Evolutionary conservation across 257 asterid genomes (phyloP), one percentile per base, ranked within the genome.

Genomic region (Solanum ossicruentum): DNA sequence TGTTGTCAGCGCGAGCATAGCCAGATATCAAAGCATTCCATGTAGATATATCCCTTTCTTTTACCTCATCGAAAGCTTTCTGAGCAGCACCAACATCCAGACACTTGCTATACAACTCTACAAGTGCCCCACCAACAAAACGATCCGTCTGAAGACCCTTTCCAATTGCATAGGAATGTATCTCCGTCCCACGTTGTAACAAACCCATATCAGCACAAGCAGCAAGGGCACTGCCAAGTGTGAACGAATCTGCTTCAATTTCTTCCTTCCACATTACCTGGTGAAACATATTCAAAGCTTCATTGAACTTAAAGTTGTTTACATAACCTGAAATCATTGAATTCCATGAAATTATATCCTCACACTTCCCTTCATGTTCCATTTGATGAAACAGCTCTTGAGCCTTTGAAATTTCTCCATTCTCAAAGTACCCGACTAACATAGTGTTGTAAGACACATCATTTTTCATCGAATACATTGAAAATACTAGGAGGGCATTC

Each of bases 251-350:
- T 10, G 95, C 97, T 88, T 89, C 88, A 57, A 90, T 57, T 82
- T 80, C 90, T 17, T 88, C 92, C 58, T 84, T 36, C 12, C 49
- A 78, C 71, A 91, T 85, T 73, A 95, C 88, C 45, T 86, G 86
- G 75, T 84, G 61, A 13, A 94, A 87, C 84, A 89, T 26, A 54
- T 80, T 20, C 88, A 93, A 84, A 66, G 95, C 94, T 89, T 93
- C 92, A 21, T 82, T 43, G 83, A 89, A 92, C 93, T 86, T 90
- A 80, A 45, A 85, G 85, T 91, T 94, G 86, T 92, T 90, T 32
- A 87, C 93, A 32, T 89, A 94, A 23, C 99, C 98, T 28, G 99
- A 90, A 82, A 95, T 92, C 97, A 95, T 91, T 0, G 97, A 91
- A 89, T 94, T 94, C 98, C 97, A 95, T 1, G 97, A 89, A 84